Percentiles rank a stretch among this genome's conserved stretches.
Evolutionary conservation across 1,139 yeast species (phyloP).

Genomic region (Debaryomyces singareniensis): DNA sequence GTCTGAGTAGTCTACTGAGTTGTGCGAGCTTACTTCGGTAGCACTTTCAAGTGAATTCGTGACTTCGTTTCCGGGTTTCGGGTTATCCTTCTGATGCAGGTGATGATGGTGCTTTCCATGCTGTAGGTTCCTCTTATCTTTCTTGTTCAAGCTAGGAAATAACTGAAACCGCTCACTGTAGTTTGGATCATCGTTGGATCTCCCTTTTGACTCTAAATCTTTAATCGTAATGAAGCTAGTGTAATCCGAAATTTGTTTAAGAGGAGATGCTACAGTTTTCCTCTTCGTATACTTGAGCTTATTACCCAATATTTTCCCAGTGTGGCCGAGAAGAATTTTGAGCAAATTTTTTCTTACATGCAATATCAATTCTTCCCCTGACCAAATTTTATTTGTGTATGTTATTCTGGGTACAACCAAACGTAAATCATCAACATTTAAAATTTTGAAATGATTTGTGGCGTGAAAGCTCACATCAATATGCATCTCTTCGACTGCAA

Average conservation of each 20-base stretch:
- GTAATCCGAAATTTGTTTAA: slow-evolving; percentile 40
- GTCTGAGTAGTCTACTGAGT: no score
- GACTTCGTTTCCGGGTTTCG: no score
- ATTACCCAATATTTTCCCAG: slow-evolving; percentile 77
- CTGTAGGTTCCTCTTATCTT: slow-evolving; percentile 1
- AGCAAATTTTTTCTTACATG: slow-evolving; percentile 64
- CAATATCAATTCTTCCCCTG: slow-evolving; percentile 64
- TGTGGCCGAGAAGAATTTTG: slow-evolving; percentile 60
- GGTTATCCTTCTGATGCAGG: no score
- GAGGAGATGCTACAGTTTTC: slow-evolving; percentile 24
- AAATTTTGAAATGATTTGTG: slow-evolving; percentile 54
- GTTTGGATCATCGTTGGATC: slow-evolving; percentile 14
- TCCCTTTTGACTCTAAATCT: slow-evolving; percentile 30
- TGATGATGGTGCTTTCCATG: slow-evolving; percentile 4
- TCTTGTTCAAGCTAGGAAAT: not conserved
- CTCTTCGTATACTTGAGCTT: slow-evolving; percentile 48
- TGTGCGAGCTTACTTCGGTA: no score
- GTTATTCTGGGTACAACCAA: slow-evolving; percentile 60
- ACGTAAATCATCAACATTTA: slow-evolving; percentile 67
- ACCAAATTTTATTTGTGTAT: slow-evolving; percentile 69
- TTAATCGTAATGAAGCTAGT: slow-evolving; percentile 31
- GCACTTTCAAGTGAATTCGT: no score
- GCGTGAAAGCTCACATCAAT: slow-evolving; percentile 75
- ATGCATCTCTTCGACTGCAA: slow-evolving; percentile 47
- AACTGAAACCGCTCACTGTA: not conserved